phyloP scores from a whole-genome alignment of 1,284 basidiomycete genomes.

The Termitomyces sp. region DNA sequence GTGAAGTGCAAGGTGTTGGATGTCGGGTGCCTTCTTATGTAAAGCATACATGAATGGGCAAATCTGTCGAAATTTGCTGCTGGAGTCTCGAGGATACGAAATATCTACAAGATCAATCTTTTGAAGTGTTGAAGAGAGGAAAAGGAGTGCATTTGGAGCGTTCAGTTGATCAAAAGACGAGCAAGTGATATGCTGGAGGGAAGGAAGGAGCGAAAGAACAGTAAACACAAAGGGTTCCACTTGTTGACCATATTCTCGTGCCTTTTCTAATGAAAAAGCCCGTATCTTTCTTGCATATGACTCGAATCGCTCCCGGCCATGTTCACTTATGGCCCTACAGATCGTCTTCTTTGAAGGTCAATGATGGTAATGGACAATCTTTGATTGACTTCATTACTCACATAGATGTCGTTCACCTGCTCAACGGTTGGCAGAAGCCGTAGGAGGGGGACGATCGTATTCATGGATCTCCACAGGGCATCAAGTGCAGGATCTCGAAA shows the following conservation, averaged over 20 bases:
- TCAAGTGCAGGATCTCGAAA: conserved; percentile 19
- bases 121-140: background rate
- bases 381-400: background rate
- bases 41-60: background rate
- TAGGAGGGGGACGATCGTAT: conserved; percentile 16
- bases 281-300: background rate
- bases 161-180: background rate
- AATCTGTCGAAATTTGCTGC: background rate
- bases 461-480: conserved; percentile 19
- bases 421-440: conserved; percentile 16
- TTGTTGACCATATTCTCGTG: background rate
- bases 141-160: background rate
- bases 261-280: background rate
- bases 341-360: background rate
- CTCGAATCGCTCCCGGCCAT: background rate
- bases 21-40: background rate
- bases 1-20: background rate
- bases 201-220: background rate
- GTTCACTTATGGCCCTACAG: background rate
- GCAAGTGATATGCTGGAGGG: background rate
- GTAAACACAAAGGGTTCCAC: background rate
- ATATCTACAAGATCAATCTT: background rate
- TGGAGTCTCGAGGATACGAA: too few relatives aligned
- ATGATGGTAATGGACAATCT: background rate
- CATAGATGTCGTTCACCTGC: background rate